phyloP scores from a whole-genome alignment of 2,329 filamentous ascomycete species.

The Pseudogymnoascus sp. region DNA sequence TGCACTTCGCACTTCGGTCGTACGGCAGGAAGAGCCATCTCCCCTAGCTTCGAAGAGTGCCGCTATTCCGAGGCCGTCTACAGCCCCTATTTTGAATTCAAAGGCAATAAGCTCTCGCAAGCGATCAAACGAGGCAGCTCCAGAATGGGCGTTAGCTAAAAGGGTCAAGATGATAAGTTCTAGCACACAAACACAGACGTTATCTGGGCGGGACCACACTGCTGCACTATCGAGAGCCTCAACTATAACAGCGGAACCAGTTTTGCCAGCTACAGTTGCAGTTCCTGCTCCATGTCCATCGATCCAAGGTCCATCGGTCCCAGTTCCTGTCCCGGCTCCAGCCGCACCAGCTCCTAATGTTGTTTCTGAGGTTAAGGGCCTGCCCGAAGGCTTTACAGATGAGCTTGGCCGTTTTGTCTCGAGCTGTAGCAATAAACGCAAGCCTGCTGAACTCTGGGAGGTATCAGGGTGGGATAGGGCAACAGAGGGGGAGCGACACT shows the following conservation, averaged over 20 bases:
- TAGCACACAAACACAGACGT: constrained; percentile 25
- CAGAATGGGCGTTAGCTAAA: constrained; percentile 16
- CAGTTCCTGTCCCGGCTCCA: neutral
- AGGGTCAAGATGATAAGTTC: constrained; percentile 25
- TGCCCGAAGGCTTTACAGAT: constrained; percentile 19
- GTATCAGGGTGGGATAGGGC: constrained; percentile 21
- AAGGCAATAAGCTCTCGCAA: constrained; percentile 18
- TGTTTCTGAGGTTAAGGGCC: neutral
- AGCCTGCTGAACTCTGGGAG: constrained; percentile 24
- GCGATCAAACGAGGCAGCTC: constrained; percentile 15
- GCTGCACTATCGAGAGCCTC: neutral
- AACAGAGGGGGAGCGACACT: constrained; percentile 33
- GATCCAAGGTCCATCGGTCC: neutral
- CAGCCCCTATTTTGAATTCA: constrained; percentile 16
- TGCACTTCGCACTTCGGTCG: neutral
- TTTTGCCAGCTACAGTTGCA: neutral
- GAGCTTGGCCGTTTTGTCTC: constrained; percentile 21
- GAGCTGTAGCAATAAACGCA: constrained; percentile 19
- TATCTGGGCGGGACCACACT: constrained; percentile 18
- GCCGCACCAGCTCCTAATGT: neutral
- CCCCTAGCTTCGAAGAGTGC: constrained; percentile 20
- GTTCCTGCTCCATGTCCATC: constrained; percentile 4
- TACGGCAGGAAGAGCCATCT: constrained; percentile 14
- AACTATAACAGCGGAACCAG: neutral
- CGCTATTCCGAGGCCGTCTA: constrained; percentile 14